A percentile compares a stretch with the other conserved stretches of the same genome.
These are phyloP conservation scores for Forsythia viridissima DNA, from an alignment of 257 asterid species.

Conservation along the genomic window DNA sequence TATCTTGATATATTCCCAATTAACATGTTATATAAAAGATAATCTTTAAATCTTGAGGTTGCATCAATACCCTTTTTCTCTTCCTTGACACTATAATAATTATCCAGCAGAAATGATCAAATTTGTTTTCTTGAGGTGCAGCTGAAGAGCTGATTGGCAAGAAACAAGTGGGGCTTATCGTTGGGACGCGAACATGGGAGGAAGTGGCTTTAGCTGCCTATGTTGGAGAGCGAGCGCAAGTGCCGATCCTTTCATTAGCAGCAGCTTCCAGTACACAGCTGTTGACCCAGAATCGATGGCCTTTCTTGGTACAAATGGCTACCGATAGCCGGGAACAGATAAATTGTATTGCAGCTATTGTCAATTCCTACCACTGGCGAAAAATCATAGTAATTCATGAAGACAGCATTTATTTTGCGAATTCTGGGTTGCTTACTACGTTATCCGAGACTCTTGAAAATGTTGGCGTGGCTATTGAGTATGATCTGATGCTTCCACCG, in stretches of 20 bases:
- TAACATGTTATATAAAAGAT: not conserved
- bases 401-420: slow-evolving; percentile 34
- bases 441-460: slow-evolving; percentile 33
- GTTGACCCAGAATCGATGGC: too few species aligned
- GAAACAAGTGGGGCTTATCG: too few species aligned
- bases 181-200: too few species aligned
- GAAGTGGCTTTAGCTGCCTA: too few species aligned
- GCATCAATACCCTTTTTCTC: too few species aligned
- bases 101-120: not conserved
- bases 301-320: too few species aligned
- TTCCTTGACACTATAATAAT: too few species aligned
- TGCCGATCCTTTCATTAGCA: too few species aligned
- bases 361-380: slow-evolving; percentile 39
- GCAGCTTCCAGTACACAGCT: too few species aligned
- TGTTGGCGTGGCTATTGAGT: slow-evolving; percentile 35
- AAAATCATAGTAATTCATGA: slow-evolving; percentile 37
- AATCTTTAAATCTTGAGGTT: too few species aligned
- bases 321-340: slow-evolving; percentile 28
- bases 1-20: not conserved
- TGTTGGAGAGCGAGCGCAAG: too few species aligned
- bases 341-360: slow-evolving; percentile 26
- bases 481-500: slow-evolving; percentile 33
- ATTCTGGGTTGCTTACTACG: slow-evolving; percentile 30
- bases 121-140: slow-evolving; percentile 21
- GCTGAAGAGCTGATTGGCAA: too few species aligned